A percentile compares a stretch with the other conserved stretches of the same genome.
These are phyloP conservation scores for Trichosanthes cucumerina DNA, from an alignment of 306 rosid species.

Conservation along the genomic window DNA sequence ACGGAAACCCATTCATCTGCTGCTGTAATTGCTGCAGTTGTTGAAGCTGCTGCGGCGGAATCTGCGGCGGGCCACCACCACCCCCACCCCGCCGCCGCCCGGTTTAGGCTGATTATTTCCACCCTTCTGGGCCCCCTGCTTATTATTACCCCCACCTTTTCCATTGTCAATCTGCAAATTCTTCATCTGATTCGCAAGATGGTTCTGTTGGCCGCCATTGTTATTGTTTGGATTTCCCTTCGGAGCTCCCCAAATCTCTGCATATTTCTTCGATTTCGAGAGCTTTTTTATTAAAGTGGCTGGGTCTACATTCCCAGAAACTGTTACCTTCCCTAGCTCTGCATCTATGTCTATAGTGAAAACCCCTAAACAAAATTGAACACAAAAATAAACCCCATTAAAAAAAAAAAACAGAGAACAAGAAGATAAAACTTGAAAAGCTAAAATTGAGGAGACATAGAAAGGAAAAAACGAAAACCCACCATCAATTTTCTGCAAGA, in stretches of 20 bases:
- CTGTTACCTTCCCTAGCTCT: slow-evolving; percentile 83
- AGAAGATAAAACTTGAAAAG: not conserved
- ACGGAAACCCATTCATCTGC: slow-evolving; percentile 48
- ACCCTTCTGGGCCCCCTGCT: slow-evolving; percentile 27
- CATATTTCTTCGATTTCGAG: slow-evolving; percentile 84
- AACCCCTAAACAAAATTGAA: slow-evolving; percentile 39
- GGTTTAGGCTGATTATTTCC: slow-evolving; percentile 32
- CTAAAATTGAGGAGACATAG: not conserved
- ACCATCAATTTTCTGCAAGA: slow-evolving; percentile 87
- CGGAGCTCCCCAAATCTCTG: slow-evolving; percentile 69
- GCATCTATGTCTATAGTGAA: slow-evolving; percentile 76
- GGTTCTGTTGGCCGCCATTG: slow-evolving; percentile 26
- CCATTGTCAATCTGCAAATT: slow-evolving; percentile 60
- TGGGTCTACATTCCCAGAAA: slow-evolving; percentile 84
- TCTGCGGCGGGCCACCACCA: slow-evolving; percentile 7
- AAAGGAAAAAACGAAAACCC: not conserved
- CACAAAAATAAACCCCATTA: not conserved
- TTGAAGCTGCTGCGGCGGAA: slow-evolving; percentile 18
- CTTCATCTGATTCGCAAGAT: slow-evolving; percentile 42
- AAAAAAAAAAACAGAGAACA: not conserved
- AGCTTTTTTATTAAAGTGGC: slow-evolving; percentile 73
- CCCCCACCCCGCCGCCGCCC: slow-evolving; percentile 27
- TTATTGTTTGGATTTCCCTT: slow-evolving; percentile 26
- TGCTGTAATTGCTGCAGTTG: slow-evolving; percentile 56
- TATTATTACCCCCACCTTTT: slow-evolving; percentile 35